These are phyloP conservation scores for Coemansia sp. DNA, from an alignment of 192 early-diverging fungal species.

Conservation along the genomic window DNA sequence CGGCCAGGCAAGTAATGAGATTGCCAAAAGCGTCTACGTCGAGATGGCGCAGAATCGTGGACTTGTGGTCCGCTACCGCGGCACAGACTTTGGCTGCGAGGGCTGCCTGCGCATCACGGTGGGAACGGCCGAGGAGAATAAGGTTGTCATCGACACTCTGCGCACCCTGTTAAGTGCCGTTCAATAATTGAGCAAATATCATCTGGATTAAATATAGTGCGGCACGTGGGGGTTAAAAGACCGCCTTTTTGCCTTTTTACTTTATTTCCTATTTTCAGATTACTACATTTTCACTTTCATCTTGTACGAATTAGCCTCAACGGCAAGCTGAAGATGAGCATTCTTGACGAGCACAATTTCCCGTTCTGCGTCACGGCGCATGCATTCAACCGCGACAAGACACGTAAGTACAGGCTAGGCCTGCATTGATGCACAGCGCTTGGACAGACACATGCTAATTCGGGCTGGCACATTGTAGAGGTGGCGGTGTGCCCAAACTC, in stretches of 20 bases:
- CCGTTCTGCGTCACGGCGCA: constrained; percentile 81
- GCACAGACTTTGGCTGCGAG: constrained; percentile 85
- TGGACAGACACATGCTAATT: not conserved
- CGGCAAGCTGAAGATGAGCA: constrained; percentile 27
- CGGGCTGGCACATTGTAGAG: constrained; percentile 56
- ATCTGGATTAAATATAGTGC: not conserved
- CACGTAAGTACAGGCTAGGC: constrained; percentile 58
- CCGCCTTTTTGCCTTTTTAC: not conserved
- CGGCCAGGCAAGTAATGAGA: constrained; percentile 66
- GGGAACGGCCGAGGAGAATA: constrained; percentile 84
- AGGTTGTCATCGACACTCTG: constrained; percentile 56
- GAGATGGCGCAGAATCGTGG: constrained; percentile 77
- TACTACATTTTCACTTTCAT: not conserved
- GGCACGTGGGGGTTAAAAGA: not conserved
- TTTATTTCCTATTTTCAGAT: constrained; percentile 1
- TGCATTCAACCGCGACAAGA: constrained; percentile 85
- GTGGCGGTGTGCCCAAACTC: constrained; percentile 87
- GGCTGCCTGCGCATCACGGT: constrained; percentile 95
- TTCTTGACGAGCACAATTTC: constrained; percentile 50
- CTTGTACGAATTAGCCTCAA: not conserved
- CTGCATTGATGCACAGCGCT: not conserved
- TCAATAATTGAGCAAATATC: not conserved
- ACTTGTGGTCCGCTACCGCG: constrained; percentile 95
- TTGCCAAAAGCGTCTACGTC: constrained; percentile 74
- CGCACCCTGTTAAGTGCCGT: constrained; percentile 28